A percentile compares a stretch with the other conserved stretches of the same genome.
phyloP scores from a whole-genome alignment of 1,139 yeast species.

The Petasospora fabianii region DNA sequence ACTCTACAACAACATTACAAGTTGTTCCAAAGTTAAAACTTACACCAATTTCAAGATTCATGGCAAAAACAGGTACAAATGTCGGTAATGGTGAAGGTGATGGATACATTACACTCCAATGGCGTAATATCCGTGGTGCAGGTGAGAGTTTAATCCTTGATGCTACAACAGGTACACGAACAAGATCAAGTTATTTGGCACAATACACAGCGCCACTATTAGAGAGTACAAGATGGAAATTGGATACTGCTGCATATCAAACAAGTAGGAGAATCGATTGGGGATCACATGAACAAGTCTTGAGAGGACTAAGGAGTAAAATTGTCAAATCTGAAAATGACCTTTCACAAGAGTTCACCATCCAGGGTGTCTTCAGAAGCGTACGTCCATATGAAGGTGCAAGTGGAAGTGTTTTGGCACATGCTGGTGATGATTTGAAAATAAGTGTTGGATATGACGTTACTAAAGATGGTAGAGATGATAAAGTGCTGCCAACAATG shows the following conservation, averaged over 20 bases:
- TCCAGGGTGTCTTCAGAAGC: slow-evolving; percentile 65
- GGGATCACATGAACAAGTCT: slow-evolving; percentile 57
- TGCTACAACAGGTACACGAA: slow-evolving; percentile 77
- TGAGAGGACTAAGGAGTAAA: slow-evolving; percentile 58
- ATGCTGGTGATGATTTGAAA: slow-evolving; percentile 61
- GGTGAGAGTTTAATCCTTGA: slow-evolving; percentile 78
- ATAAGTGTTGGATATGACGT: slow-evolving; percentile 51
- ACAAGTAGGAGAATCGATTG: slow-evolving; percentile 67
- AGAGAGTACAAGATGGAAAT: slow-evolving; percentile 48
- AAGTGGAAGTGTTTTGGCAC: slow-evolving; percentile 32
- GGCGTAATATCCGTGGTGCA: slow-evolving; percentile 81
- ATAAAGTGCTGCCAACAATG: slow-evolving; percentile 47
- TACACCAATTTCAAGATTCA: slow-evolving; percentile 60
- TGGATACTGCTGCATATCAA: slow-evolving; percentile 52
- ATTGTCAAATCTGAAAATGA: slow-evolving; percentile 30
- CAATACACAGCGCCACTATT: slow-evolving; percentile 58
- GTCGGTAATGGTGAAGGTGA: slow-evolving; percentile 95
- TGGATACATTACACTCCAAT: slow-evolving; percentile 76
- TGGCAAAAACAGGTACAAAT: slow-evolving; percentile 88
- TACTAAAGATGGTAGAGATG: slow-evolving; percentile 56
- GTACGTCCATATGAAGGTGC: slow-evolving; percentile 30
- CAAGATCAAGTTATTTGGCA: slow-evolving; percentile 66
- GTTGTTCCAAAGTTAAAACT: slow-evolving; percentile 56
- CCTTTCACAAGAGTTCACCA: slow-evolving; percentile 52
- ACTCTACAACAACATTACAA: slow-evolving; percentile 32